A percentile compares a stretch with the other conserved stretches of the same genome.
These are phyloP conservation scores for Trichoderma sp. DNA, from an alignment of 2,329 filamentous ascomycete genomes.

Conservation along the genomic window DNA sequence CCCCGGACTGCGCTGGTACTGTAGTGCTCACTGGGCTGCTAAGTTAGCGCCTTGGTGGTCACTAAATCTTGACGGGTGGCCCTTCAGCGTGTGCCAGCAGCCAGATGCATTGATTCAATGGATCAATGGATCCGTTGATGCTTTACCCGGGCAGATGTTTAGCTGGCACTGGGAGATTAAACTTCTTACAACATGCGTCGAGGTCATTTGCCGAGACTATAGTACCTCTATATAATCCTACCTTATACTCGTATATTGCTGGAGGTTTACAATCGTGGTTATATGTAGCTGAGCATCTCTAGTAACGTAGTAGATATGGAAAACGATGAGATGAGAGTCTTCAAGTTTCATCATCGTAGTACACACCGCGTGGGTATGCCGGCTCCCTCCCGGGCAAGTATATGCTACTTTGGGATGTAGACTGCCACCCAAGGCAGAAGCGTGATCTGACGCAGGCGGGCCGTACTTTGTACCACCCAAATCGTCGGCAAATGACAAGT, in stretches of 20 bases:
- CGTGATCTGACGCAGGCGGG: background rate
- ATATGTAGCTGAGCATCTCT: background rate
- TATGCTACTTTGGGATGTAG: background rate
- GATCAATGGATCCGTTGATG: background rate
- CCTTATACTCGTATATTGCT: background rate
- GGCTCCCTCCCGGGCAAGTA: background rate
- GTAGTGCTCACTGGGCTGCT: background rate
- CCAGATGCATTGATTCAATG: background rate
- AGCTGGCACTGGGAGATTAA: background rate
- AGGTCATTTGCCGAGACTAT: background rate
- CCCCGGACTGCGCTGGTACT: constrained; percentile 5
- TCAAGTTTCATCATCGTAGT: background rate
- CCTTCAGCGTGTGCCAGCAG: background rate
- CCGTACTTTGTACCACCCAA: background rate
- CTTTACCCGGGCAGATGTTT: background rate
- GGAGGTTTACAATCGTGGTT: background rate
- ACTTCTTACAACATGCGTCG: background rate
- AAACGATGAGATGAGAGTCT: background rate
- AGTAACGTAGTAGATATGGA: background rate
- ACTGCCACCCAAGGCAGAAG: background rate
- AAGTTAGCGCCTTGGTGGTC: background rate
- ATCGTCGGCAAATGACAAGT: background rate
- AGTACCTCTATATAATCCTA: background rate
- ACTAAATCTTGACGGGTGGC: background rate
- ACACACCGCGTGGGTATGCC: background rate